Conservation (phyloP, 1,139 yeast species). For the Debaryomyces sp. region DNA sequence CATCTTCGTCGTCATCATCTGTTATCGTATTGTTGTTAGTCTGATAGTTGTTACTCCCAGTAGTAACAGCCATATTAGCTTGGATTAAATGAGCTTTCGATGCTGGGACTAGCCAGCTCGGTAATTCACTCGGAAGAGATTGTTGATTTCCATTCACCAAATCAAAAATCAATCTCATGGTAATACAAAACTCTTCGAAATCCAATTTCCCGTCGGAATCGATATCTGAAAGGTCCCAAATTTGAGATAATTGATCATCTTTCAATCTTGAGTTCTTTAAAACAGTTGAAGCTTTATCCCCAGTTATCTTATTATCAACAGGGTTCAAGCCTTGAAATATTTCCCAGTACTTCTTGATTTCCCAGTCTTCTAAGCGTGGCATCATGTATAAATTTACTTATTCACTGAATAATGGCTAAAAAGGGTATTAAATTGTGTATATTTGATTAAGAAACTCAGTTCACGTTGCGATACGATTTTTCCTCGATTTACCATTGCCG, state of each 20-base stretch:
- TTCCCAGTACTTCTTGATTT: constrained; percentile 96
- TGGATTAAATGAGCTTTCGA: constrained; percentile 82
- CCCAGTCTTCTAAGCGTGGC: constrained; percentile 88
- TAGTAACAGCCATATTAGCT: constrained; percentile 68
- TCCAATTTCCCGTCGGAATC: constrained; percentile 91
- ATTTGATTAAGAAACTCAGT: not conserved
- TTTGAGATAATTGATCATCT: constrained; percentile 71
- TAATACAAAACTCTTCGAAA: constrained; percentile 96
- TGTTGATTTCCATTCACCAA: constrained; percentile 74
- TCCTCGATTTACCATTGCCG: not conserved
- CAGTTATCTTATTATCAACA: constrained; percentile 71
- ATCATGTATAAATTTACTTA: constrained; percentile 16
- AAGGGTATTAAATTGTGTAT: not conserved
- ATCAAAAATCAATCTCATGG: constrained; percentile 94
- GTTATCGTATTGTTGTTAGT: constrained; percentile 30
- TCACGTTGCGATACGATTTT: not conserved
- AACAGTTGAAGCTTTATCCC: constrained; percentile 84
- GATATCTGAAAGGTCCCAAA: constrained; percentile 93
- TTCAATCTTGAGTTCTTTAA: constrained; percentile 85
- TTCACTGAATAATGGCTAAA: not conserved
- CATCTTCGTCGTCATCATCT: constrained; percentile 58
- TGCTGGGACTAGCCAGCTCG: constrained; percentile 91
- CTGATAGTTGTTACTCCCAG: constrained; percentile 25
- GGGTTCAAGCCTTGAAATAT: constrained; percentile 91
- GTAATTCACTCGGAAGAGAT: constrained; percentile 70